Base-by-base conservation (phyloP, 768 basidiomycete species). In the Scleroderma bovista region DNA sequence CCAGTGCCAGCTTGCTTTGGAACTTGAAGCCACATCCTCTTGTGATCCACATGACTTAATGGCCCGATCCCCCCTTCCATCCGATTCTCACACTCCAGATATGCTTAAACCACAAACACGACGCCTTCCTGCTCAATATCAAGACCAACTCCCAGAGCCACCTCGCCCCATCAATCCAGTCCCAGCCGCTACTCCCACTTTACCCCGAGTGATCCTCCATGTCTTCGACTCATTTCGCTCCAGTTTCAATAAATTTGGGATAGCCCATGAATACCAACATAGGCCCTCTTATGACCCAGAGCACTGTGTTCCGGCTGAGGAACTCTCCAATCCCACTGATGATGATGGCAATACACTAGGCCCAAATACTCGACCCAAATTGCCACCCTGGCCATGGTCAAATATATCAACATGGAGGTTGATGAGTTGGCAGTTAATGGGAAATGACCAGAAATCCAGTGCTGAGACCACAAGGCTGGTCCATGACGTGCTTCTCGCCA, bases 191-290 rank as follows among this genome's bases (percentile, higher is more conserved):
- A 29, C 15, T 7, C 10, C 13, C 12, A 24, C 20, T 38, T 5
- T n/a, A 22, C 20, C 11, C 3, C 20, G 19, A 12, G 22, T 58
- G 7, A 44, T 58, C 31, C 49, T 56, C 6, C 46, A 55, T 49
- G 51, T 61, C 0, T 56, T 42, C 2, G 56, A 61, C 41, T 44
- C 48, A 2, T 36, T 60, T 38, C 52, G 40, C 2, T 57, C 58
- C n/a, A 23, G 26, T 8, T 34, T 52, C 3, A 59, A 61, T 44
- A 32, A 20, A 36, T 61, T 61, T 51, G 51, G 57, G 1, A 43
- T 59, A 7, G 34, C 47, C 6, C 31, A 51, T 1, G 53, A 59
- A 16, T 59, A 61, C 42, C 50, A 19, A 3, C 51, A 59, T 32
- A 39, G 51, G 3, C 51, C 47, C 17, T 52, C 33, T 0, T 52